A percentile compares a stretch with the other conserved stretches of the same genome.
phyloP scores from a whole-genome alignment of 176 grass and related monocot genomes.

The sorghum (Sorghum bicolor) region Sorghum_bicolor_NCBIv3 NC_012870.2:80165001-80165500 shows the following conservation, averaged over 20 bases:
- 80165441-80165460: conserved; percentile 78
- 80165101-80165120: not conserved
- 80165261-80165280: conserved; percentile 28
- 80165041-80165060: conserved; percentile 10
- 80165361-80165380: conserved; percentile 74
- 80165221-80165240: not conserved
- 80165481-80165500: conserved; percentile 74
- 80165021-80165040: conserved; percentile 1
- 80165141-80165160: not conserved
- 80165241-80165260: not conserved
- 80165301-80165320: conserved; percentile 30
- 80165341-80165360: conserved; percentile 15
- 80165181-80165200: not conserved
- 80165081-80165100: not conserved
- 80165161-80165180: not conserved
- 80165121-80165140: conserved; percentile 18
- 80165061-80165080: conserved; percentile 25
- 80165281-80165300: not conserved
- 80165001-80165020: conserved; percentile 26
- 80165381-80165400: conserved; percentile 79
- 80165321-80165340: conserved; percentile 23
- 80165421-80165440: conserved; percentile 90
- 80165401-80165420: conserved; percentile 80
- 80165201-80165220: not conserved
- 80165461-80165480: conserved; percentile 88